Evolutionary conservation across 768 basidiomycete species (phyloP), one percentile per base, ranked within the genome.

Genomic region (Tremella mesenterica): DNA sequence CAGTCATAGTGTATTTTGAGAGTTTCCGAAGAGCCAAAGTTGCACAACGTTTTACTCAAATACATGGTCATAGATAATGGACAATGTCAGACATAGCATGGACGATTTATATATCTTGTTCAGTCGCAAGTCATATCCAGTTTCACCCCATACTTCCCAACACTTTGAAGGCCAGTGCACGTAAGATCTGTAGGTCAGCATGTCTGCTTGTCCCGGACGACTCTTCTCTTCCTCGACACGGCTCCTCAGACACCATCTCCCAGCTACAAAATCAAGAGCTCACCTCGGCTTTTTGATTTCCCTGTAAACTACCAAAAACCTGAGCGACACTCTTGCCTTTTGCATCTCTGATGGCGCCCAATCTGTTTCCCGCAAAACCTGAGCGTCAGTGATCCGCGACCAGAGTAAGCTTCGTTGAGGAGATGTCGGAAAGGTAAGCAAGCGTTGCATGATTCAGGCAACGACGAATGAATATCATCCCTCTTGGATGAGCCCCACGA

Each of bases 301-400:
- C 80, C 16, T 82, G 84, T 23, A 95, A 78, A 20, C 85, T 80
- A 43, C 77, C 75, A 71, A 96, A 96, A 16, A 95, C 91, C 8
- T 85, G 80, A 2, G 86, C 89, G 21, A 96, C 90, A 57, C 85
- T 85, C 79, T 88, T 89, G 9, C 91, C 76, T 76, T 96, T 96
- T 3, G 91, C 91, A 66, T 96, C 91, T 53, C 91, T 78, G 44
- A 96, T 78, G 2, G 90, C 88, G 38, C 91, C 91, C 26, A 95
- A 75, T n/a, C 88, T 78, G 68, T 91, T 93, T 0, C 91, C 91
- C 0, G 88, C 87, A 60, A 84, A 80, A 2, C 85, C 71, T 72
- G 43, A 3, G 16, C 18, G 52, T 64, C 49, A 64, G 52, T 49
- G 9, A 14, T n/a, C n/a, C n/a, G n/a, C n/a, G n/a, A n/a, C n/a